Conservation (phyloP, 2,329 filamentous ascomycete genomes). For the Pseudogymnoascus sp. region DNA sequence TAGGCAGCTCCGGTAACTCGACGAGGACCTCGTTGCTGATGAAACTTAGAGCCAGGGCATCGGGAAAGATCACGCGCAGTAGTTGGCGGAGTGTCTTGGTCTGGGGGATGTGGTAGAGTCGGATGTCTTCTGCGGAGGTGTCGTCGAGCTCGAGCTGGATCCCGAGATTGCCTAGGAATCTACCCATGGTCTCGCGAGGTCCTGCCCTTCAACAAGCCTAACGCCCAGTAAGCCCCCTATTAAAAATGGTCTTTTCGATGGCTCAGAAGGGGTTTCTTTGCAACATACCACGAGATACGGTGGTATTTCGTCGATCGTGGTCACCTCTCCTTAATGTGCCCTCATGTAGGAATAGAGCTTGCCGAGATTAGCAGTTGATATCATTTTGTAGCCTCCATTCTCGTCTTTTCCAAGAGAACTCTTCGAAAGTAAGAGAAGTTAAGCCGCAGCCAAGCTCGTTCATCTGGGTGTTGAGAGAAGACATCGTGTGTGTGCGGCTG, state of each 20-base stretch:
- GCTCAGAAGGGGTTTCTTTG: too few species aligned
- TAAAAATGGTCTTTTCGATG: not conserved
- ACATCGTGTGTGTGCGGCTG: not conserved
- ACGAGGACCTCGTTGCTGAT: not conserved
- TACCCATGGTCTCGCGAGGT: not conserved
- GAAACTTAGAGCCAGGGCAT: not conserved
- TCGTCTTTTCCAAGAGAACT: not conserved
- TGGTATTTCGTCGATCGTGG: not conserved
- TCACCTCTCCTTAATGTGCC: not conserved
- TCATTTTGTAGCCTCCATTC: not conserved
- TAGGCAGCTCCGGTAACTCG: not conserved
- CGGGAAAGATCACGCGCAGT: not conserved
- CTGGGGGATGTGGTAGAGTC: not conserved
- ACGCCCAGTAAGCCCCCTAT: not conserved
- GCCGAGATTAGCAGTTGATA: not conserved
- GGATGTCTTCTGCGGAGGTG: not conserved
- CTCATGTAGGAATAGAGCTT: not conserved
- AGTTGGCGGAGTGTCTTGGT: not conserved
- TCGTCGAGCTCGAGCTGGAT: not conserved
- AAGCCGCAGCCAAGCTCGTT: not conserved
- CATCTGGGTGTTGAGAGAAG: not conserved
- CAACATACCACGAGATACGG: not conserved
- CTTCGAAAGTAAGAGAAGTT: not conserved
- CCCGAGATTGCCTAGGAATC: not conserved
- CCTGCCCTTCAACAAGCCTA: not conserved